Evolutionary conservation across 164 flowering plant species (phyloP).

Genomic region (Nelumbo lutea): DNA sequence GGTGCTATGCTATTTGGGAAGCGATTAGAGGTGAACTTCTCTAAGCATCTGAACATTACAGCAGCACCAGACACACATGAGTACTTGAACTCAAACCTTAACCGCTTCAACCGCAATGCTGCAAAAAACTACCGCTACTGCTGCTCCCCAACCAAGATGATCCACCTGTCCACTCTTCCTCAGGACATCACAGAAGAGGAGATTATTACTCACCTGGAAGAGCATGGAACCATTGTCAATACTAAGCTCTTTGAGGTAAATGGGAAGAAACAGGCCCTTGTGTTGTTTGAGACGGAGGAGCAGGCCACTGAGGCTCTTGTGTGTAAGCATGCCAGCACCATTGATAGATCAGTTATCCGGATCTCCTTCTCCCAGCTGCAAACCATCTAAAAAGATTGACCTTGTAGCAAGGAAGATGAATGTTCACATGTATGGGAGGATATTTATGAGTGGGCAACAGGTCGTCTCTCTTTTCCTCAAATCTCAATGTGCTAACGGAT

Average conservation of each 20-base stretch:
- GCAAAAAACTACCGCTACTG: constrained; percentile 96
- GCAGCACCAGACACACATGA: constrained; percentile 88
- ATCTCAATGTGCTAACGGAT: too few relatives aligned
- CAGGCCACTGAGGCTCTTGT: constrained; percentile 97
- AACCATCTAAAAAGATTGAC: constrained; percentile 38
- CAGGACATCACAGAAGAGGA: constrained; percentile 86
- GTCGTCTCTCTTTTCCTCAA: too few relatives aligned
- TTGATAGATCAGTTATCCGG: constrained; percentile 65
- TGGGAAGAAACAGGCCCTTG: constrained; percentile 93
- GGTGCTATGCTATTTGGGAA: constrained; percentile 87
- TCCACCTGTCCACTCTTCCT: constrained; percentile 85
- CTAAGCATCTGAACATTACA: constrained; percentile 84
- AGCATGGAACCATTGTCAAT: constrained; percentile 75
- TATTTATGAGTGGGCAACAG: constrained; percentile 8
- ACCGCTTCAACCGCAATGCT: constrained; percentile 95
- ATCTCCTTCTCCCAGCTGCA: constrained; percentile 97
- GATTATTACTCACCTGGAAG: constrained; percentile 67
- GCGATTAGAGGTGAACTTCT: constrained; percentile 92
- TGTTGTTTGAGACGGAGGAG: constrained; percentile 85
- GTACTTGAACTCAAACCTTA: constrained; percentile 81
- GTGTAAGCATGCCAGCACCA: constrained; percentile 82
- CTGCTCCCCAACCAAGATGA: constrained; percentile 97
- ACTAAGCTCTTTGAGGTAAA: constrained; percentile 89
- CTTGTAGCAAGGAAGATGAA: neutral
- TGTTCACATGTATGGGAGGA: constrained; percentile 1